Evolutionary conservation across 2,329 filamentous ascomycete genomes (phyloP).

Genomic region (Phialophora chinensis): DNA sequence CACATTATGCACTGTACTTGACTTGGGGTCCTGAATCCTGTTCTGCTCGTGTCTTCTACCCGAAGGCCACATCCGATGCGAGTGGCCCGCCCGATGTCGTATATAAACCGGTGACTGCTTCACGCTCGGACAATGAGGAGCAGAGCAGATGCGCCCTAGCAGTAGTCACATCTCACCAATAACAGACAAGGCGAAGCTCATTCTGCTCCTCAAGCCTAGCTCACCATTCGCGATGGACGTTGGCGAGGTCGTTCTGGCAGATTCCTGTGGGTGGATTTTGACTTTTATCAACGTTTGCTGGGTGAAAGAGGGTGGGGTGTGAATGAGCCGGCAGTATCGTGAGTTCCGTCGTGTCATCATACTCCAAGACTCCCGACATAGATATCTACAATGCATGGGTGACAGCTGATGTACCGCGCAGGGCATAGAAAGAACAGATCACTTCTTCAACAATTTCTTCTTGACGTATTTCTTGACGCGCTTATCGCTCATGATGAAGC

Average conservation of each 20-base stretch:
- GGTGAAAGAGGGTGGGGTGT: not conserved
- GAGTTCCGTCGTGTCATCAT: not conserved
- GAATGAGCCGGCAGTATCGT: too few relatives aligned
- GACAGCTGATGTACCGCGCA: not conserved
- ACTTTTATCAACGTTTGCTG: not conserved
- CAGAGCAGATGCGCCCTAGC: not conserved
- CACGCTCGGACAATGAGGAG: not conserved
- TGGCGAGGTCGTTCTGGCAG: not conserved
- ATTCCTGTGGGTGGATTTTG: not conserved
- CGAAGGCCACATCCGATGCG: too few relatives aligned
- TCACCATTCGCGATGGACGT: not conserved
- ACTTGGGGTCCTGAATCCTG: too few relatives aligned
- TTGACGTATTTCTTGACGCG: slow-evolving; percentile 30
- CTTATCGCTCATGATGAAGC: slow-evolving; percentile 33
- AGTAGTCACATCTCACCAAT: not conserved
- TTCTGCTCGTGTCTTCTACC: too few relatives aligned
- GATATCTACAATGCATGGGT: not conserved
- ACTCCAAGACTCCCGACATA: not conserved
- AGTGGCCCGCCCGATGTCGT: too few relatives aligned
- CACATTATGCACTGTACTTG: too few relatives aligned
- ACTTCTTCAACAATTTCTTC: slow-evolving; percentile 30
- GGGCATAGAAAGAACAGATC: not conserved
- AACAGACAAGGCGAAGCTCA: not conserved
- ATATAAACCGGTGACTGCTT: not conserved
- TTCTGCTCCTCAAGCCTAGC: not conserved